A percentile compares a stretch with the other conserved stretches of the same genome.
These are phyloP conservation scores for Meira nashicola DNA, from an alignment of 1,284 basidiomycete species.

Conservation along the genomic window DNA sequence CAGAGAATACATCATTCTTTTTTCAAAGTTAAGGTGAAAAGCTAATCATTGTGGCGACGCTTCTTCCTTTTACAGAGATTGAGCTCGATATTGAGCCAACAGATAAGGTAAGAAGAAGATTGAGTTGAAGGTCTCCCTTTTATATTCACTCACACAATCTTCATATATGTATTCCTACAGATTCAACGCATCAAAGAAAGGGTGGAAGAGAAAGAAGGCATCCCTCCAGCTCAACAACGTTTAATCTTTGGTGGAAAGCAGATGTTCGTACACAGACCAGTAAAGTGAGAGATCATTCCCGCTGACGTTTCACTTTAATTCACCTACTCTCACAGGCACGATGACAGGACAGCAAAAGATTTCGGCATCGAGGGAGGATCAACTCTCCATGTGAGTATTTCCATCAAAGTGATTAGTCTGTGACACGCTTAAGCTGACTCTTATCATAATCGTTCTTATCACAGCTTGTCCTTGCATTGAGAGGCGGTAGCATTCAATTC, in stretches of 20 bases:
- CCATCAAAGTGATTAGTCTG: background rate
- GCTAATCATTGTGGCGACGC: background rate
- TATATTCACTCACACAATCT: background rate
- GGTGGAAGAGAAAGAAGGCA: slow-evolving; percentile 97
- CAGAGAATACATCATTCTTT: background rate
- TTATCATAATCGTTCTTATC: background rate
- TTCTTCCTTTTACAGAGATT: slow-evolving; percentile 60
- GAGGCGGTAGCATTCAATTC: slow-evolving; percentile 24
- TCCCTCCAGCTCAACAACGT: slow-evolving; percentile 92
- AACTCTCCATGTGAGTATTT: slow-evolving; percentile 49
- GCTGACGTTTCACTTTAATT: background rate
- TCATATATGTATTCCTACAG: slow-evolving; percentile 56
- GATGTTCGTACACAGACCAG: slow-evolving; percentile 66
- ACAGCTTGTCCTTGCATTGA: slow-evolving; percentile 45
- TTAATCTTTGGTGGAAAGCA: slow-evolving; percentile 92
- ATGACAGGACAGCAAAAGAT: slow-evolving; percentile 53
- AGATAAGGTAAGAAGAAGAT: slow-evolving; percentile 64
- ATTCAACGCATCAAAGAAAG: slow-evolving; percentile 95
- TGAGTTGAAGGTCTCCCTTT: background rate
- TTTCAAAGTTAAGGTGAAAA: background rate
- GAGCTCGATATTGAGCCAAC: slow-evolving; percentile 92
- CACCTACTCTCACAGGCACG: slow-evolving; percentile 42
- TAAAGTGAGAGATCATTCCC: background rate
- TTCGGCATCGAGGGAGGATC: slow-evolving; percentile 51
- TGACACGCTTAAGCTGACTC: background rate